phyloP scores from a whole-genome alignment of 2,329 filamentous ascomycete genomes.

The Cercospora sojina region DNA sequence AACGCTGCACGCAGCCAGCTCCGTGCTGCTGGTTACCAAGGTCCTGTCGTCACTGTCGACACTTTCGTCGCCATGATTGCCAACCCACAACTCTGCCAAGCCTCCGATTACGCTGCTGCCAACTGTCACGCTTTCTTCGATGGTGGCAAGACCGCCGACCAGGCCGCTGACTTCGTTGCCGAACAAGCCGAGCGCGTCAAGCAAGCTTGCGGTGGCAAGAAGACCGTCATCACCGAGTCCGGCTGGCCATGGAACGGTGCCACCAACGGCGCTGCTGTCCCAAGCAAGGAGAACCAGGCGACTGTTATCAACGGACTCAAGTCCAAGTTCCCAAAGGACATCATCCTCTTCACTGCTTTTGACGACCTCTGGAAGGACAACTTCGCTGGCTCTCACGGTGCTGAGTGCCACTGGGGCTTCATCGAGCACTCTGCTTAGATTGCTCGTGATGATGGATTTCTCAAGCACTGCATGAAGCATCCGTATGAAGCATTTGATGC shows the following conservation, averaged over 20 bases:
- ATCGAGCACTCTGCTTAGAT: slow-evolving; percentile 14
- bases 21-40: slow-evolving; percentile 63
- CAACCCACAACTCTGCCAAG: slow-evolving; percentile 72
- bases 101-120: slow-evolving; percentile 74
- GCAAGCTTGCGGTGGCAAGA: slow-evolving; percentile 55
- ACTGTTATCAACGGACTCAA: slow-evolving; percentile 66
- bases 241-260: slow-evolving; percentile 76
- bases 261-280: slow-evolving; percentile 66
- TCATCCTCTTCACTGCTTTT: slow-evolving; percentile 77
- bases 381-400: slow-evolving; percentile 60
- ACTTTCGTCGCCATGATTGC: slow-evolving; percentile 67
- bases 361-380: slow-evolving; percentile 78
- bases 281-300: slow-evolving; percentile 64
- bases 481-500: slow-evolving; percentile 8
- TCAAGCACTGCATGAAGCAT: neutral
- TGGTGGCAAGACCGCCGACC: slow-evolving; percentile 55
- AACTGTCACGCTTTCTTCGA: slow-evolving; percentile 89
- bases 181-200: slow-evolving; percentile 54
- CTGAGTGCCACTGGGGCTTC: slow-evolving; percentile 71
- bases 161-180: slow-evolving; percentile 67
- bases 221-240: slow-evolving; percentile 73
- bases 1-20: slow-evolving; percentile 58
- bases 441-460: neutral
- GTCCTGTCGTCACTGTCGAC: slow-evolving; percentile 76
- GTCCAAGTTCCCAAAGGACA: slow-evolving; percentile 55